phyloP scores from a whole-genome alignment of 164 flowering plant genomes.

The Magnolia sinica region DNA sequence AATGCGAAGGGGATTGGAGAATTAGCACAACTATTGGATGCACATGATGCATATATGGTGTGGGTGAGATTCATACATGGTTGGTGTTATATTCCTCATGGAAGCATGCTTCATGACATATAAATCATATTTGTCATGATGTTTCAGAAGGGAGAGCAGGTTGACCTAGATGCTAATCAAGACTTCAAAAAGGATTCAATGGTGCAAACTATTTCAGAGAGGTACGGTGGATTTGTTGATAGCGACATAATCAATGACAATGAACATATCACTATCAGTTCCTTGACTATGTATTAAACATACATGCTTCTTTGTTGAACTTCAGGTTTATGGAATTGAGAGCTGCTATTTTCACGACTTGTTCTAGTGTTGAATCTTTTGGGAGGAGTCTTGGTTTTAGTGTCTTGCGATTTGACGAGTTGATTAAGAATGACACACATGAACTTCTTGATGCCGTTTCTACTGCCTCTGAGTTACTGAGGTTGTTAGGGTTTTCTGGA shows the following conservation, averaged over 20 bases:
- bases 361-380: constrained; percentile 39
- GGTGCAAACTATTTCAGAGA: constrained; percentile 40
- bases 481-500: constrained; percentile 72
- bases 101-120: constrained; percentile 1
- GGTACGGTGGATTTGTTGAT: constrained; percentile 27
- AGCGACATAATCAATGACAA: too few species aligned
- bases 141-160: constrained; percentile 28
- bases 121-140: neutral
- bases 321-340: constrained; percentile 93
- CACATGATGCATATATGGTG: constrained; percentile 33
- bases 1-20: constrained; percentile 68
- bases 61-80: constrained; percentile 27
- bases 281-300: neutral
- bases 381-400: constrained; percentile 54
- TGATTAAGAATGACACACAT: constrained; percentile 22
- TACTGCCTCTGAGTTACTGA: constrained; percentile 43
- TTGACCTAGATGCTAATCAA: neutral
- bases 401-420: constrained; percentile 33
- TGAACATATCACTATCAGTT: neutral
- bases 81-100: neutral
- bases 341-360: constrained; percentile 65
- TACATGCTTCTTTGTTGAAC: neutral
- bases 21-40: constrained; percentile 63
- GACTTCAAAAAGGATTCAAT: constrained; percentile 15
- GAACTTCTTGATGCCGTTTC: constrained; percentile 16